phyloP scores from a whole-genome alignment of 345 rosid genomes.

The Boechera stricta region DNA sequence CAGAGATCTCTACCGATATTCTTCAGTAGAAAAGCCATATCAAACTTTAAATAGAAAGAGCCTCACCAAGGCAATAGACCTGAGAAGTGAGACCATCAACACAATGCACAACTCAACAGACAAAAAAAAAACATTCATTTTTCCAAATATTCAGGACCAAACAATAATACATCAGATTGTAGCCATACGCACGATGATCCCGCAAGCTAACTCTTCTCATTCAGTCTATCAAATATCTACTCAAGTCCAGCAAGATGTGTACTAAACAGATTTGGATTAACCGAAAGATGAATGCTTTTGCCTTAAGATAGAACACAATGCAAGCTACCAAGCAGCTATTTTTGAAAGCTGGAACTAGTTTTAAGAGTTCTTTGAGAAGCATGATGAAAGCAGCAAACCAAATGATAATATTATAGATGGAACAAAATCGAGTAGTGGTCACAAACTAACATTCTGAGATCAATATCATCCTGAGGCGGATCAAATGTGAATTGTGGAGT shows the following conservation, averaged over 20 bases:
- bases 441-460: too few species aligned
- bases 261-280: not conserved
- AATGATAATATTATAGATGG: too few species aligned
- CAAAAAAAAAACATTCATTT: not conserved
- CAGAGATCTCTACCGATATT: too few species aligned
- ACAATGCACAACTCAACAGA: not conserved
- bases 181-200: not conserved
- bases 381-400: too few species aligned
- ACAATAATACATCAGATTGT: not conserved
- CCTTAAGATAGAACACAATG: not conserved
- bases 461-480: too few species aligned
- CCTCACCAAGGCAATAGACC: not conserved
- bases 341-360: too few species aligned
- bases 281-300: not conserved
- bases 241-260: not conserved
- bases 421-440: too few species aligned
- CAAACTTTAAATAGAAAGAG: too few species aligned
- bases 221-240: too few species aligned
- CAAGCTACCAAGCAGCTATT: not conserved
- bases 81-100: not conserved
- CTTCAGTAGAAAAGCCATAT: not conserved
- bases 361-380: too few species aligned
- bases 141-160: not conserved
- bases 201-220: too few species aligned
- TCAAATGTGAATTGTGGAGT: too few species aligned